Base-by-base conservation (phyloP, 2,329 filamentous ascomycete genomes). In the Cercospora zeina region DNA sequence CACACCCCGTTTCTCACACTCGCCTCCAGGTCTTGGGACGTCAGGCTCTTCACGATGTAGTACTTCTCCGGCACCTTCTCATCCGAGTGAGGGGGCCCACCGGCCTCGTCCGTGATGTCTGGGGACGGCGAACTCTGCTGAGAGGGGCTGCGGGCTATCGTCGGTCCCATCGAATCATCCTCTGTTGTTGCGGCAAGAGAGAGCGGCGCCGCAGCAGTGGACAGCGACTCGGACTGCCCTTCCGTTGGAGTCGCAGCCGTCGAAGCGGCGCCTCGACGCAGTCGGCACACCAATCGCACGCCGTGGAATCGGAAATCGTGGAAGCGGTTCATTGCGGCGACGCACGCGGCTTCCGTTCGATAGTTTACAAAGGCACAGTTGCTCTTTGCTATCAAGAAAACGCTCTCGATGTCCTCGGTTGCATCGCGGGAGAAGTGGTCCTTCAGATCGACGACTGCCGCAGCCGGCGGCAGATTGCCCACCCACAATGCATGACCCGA, bases 351-450 rank as follows among this genome's bases (percentile, higher is more conserved):
- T 70, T 96, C 92, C 55, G 91, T 89, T 65, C 88, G 90, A 75
- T 96, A 97, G 72, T 97, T 97, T 67, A 96, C 91, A 78, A 97
- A 97, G 0, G 93, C 93, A 72, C 93, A 97, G 73, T 97, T 97
- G 74, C 93, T 97, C 75, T 97, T 97, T 0, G 93, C 93, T 42
- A 97, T 97, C 36, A 97, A 79, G 68, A 97, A 97, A 0, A 97
- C 80, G 51, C 92, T 96, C 73, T 96, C 90, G 21, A 97, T 85
- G 1, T 92, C 84, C 45, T 81, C 85, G 0, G 82, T 83, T 0
- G 91, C 88, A 67, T 93, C 89, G 65, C 85, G 86, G 64, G 90
- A 96, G 62, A 97, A 95, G 73, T 97, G 90, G 63, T 95, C 87
- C 57, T 97, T 96, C n/a, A 97, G 79, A 62, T 85, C 89, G 76